A percentile compares a stretch with the other conserved stretches of the same genome.
These are phyloP conservation scores for Solanum sitiens DNA, from an alignment of 257 asterid genomes.

Conservation along the genomic window DNA sequence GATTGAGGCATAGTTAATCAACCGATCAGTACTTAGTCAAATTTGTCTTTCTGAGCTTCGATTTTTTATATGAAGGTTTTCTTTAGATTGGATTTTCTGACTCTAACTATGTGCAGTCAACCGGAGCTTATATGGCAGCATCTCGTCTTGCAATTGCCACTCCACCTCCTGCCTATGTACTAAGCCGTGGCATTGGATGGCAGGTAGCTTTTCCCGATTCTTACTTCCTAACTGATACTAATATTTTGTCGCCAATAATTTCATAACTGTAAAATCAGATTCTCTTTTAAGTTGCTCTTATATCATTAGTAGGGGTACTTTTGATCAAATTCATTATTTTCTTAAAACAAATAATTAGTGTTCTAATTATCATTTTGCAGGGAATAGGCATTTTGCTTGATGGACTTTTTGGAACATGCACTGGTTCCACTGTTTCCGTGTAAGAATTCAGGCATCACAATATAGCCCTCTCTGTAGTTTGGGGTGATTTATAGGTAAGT, in stretches of 20 bases:
- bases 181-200: slow-evolving; percentile 99
- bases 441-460: slow-evolving; percentile 24
- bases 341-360: not conserved
- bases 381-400: slow-evolving; percentile 88
- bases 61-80: not conserved
- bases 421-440: slow-evolving; percentile 97
- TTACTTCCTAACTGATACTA: not conserved
- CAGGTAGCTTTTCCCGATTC: slow-evolving; percentile 38
- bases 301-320: not conserved
- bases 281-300: not conserved
- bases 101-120: slow-evolving; percentile 51
- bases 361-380: slow-evolving; percentile 26
- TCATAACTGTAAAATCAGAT: not conserved
- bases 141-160: slow-evolving; percentile 99
- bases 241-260: not conserved
- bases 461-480: not conserved
- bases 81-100: not conserved
- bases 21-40: not conserved
- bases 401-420: slow-evolving; percentile 88
- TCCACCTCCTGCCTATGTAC: slow-evolving; percentile 98
- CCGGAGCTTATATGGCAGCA: slow-evolving; percentile 92
- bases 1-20: not conserved
- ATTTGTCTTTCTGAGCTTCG: not conserved
- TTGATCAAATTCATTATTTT: not conserved
- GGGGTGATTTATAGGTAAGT: slow-evolving; percentile 20